Evolutionary conservation across 169 alveolate genomes (phyloP), one percentile per base, ranked within the genome.

Genomic region (Plasmodium coatneyi): DNA sequence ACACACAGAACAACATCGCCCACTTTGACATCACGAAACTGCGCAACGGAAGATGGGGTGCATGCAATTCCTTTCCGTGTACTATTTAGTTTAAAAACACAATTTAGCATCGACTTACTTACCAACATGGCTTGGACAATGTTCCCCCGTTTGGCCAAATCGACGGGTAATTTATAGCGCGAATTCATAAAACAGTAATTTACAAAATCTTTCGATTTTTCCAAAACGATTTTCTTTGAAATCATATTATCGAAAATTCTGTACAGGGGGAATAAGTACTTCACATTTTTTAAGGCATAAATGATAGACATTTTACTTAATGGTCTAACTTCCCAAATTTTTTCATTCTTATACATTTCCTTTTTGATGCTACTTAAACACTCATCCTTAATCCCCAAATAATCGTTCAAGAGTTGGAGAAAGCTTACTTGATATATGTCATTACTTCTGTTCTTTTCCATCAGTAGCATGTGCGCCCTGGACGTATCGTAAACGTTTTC

Each of bases 401-500:
- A 89, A 89, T 89, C 94, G 36, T 89, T 32, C 71, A 89, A 28
- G 30, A 89, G 94, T 56, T 89, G 82, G 22, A 46, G 49, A 79
- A 89, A 89, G 81, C 94, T 79, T 60, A 89, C 82, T 79, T 89
- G 94, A 79, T 89, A 89, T 60, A 89, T 39, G 49, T 89, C 94
- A 32, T 16, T 89, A 25, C 71, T 46, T 39, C 60, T 89, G 74
- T 60, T 60, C 82, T 79, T 89, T 89, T 89, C 83, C 89, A 79
- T 54, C 71, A 89, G 72, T 6, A 89, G 82, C 89, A 89, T 79
- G 71, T 89, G 90, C 3, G 94, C 92, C 70, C 83, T 96, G 82
- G 95, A 96, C 32, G 96, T 96, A 72, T 96, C 97, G 90, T 94
- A 96, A 36, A 96, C 95, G 78, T 89, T 83, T 28, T 82, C 92